Base-by-base conservation (phyloP, 148 eudicot genomes). In the Silene conica region DNA sequence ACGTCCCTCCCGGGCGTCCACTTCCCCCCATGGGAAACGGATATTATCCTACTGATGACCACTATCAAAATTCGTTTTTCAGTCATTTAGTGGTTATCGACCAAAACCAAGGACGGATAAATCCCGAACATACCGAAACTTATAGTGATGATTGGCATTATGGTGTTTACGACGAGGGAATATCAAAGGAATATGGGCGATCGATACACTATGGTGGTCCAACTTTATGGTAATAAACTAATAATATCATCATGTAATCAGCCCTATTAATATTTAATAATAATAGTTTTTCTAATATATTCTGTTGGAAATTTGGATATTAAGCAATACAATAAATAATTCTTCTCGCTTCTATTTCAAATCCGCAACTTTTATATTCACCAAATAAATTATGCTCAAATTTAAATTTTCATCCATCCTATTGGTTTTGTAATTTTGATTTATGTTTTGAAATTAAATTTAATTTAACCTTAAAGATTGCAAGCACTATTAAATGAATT, bases 141-240 rank as follows among this genome's bases (percentile, higher is more conserved):
- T 62, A 25, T 62, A 23, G 66, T 23, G 18, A 62, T 31, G 66
- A 62, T 62, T 62, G 66, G 66, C 66, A 62, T 62, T 62, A 62
- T 62, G 66, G 38, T 62, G 18, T 62, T 62, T 62, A 62, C 11
- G 66, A 62, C 13, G 66, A 3, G 5, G 66, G 66, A 4, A 62
- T 62, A 11, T 4, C 26, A 62, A 6, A 13, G 12, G 6, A 26
- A 3, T 2, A 62, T 23, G 66, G 66, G 6, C 66, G 38, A 62
- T 38, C 12, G 7, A 26, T 62, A 2, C 23, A 62, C 5, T 62
- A 62, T 26, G 66, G 66, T 62, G 66, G 66, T 13, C 25, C 66
- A 26, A 62, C 38, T 2, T 23, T 62, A 23, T 26, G 66, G 66
- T 9, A 22, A 25, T 62, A 13, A 73, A n/a, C n/a, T n/a, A n/a